phyloP scores from a whole-genome alignment of 2,329 filamentous ascomycete species.

The Cordyceps javanica region DNA sequence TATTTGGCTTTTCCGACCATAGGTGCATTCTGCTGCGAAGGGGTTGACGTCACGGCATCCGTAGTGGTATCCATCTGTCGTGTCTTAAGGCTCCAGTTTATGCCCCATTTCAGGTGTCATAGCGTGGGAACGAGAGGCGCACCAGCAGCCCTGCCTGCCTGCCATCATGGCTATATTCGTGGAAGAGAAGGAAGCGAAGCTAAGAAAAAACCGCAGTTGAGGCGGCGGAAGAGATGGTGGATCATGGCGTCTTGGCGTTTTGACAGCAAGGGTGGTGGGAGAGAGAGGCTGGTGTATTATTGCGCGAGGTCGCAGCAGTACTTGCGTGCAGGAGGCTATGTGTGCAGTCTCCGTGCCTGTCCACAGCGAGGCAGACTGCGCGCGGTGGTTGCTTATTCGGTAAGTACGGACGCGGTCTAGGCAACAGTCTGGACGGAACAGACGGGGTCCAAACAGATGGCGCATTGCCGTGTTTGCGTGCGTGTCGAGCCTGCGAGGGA shows the following conservation, averaged over 20 bases:
- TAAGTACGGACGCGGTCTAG: neutral
- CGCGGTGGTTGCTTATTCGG: neutral
- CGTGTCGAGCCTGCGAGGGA: neutral
- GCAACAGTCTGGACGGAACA: neutral
- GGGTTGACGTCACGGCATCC: slow-evolving; percentile 12
- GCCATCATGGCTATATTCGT: no score
- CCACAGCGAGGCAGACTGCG: slow-evolving; percentile 1
- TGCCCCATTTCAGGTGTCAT: slow-evolving; percentile 10
- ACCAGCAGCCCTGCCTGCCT: neutral
- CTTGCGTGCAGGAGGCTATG: neutral
- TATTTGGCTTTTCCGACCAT: neutral
- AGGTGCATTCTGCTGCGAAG: neutral
- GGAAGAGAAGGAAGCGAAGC: neutral
- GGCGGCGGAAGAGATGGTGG: neutral
- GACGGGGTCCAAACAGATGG: slow-evolving; percentile 6
- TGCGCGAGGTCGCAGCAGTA: neutral
- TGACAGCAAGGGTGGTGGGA: neutral
- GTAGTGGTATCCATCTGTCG: slow-evolving; percentile 4
- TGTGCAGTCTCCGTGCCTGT: neutral
- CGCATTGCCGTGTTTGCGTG: slow-evolving; percentile 1
- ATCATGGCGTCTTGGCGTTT: slow-evolving; percentile 8
- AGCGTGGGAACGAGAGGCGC: slow-evolving; percentile 5
- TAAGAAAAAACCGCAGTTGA: neutral
- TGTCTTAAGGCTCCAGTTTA: slow-evolving; percentile 11
- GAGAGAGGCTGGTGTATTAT: neutral